Evolutionary conservation across 257 asterid species (phyloP).

Genomic region (Solanum paucissectum): DNA sequence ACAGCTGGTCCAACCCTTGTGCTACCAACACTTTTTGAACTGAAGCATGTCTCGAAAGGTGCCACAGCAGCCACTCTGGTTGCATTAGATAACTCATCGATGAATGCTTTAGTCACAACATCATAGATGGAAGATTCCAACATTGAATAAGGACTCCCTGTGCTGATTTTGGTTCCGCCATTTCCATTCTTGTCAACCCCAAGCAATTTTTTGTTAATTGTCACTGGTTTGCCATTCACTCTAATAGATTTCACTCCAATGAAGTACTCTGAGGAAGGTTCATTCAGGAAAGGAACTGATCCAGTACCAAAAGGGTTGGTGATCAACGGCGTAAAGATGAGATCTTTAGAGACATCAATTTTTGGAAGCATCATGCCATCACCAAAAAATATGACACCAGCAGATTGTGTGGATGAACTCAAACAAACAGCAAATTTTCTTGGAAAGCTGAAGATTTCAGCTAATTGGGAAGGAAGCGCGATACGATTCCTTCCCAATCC

Average conservation of each 20-base stretch:
- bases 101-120: conserved; percentile 23
- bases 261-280: conserved; percentile 20
- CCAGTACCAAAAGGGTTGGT: not conserved
- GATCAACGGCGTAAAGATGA: conserved; percentile 4
- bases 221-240: conserved; percentile 15
- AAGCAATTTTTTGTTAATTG: conserved; percentile 10
- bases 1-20: conserved; percentile 35
- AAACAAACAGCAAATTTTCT: conserved; percentile 19
- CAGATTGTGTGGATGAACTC: conserved; percentile 12
- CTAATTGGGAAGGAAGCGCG: conserved; percentile 14
- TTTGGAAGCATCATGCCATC: conserved; percentile 5
- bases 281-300: not conserved
- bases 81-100: conserved; percentile 12
- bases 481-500: conserved; percentile 15
- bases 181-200: conserved; percentile 15
- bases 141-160: conserved; percentile 27
- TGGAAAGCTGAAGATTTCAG: conserved; percentile 6
- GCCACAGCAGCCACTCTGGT: conserved; percentile 19
- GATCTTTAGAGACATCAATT: not conserved
- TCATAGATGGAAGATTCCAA: conserved; percentile 29
- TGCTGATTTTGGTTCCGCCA: conserved; percentile 49
- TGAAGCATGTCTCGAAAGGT: conserved; percentile 30
- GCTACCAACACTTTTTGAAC: conserved; percentile 26
- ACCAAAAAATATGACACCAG: conserved; percentile 9
- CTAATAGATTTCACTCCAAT: conserved; percentile 25